Conservation (phyloP, 257 asterid species). For the Cynanchum wilfordii region DNA sequence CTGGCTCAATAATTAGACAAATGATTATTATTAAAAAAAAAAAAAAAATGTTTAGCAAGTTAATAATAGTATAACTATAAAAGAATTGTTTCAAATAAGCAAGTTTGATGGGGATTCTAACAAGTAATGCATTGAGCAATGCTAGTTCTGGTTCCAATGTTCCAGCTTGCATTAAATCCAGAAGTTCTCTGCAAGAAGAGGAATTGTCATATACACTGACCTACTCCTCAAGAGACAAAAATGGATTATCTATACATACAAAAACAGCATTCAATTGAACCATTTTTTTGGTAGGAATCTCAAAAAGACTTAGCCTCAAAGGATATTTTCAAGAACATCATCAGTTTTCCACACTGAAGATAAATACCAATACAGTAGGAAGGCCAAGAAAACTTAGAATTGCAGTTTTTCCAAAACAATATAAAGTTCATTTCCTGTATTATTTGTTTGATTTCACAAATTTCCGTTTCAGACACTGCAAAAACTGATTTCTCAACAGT, state of each 20-base stretch:
- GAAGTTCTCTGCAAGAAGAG: slow-evolving; percentile 54
- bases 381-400: background rate
- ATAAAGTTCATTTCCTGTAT: background rate
- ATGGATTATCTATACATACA: background rate
- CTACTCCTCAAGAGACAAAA: background rate
- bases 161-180: slow-evolving; percentile 75
- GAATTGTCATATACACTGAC: background rate
- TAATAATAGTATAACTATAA: background rate
- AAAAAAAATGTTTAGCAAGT: background rate
- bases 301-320: too few species aligned
- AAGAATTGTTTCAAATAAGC: slow-evolving; percentile 5
- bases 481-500: background rate
- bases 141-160: slow-evolving; percentile 84
- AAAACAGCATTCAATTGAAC: background rate
- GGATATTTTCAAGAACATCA: background rate
- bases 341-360: background rate
- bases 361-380: background rate
- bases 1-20: slow-evolving; percentile 32
- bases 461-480: background rate
- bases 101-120: slow-evolving; percentile 28
- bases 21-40: slow-evolving; percentile 3
- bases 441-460: background rate
- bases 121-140: slow-evolving; percentile 82
- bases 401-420: background rate
- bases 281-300: background rate